Conservation (phyloP, 1,284 basidiomycete genomes). For the Pascua guehoae region DNA sequence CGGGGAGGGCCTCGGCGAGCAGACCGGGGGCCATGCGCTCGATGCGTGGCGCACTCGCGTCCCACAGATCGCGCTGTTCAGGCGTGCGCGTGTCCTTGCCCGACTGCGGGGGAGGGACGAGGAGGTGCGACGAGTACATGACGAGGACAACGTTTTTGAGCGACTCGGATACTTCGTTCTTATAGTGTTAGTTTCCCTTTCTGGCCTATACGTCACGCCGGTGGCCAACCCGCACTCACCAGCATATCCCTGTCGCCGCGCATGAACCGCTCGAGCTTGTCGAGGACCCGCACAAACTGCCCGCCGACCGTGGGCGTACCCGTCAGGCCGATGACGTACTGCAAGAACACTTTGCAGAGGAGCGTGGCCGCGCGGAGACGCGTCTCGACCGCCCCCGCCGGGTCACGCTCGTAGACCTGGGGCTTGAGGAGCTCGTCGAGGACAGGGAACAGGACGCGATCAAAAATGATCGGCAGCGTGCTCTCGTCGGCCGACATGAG, state of each 20-base stretch:
- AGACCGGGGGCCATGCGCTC: constrained; percentile 87
- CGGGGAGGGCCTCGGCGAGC: constrained; percentile 55
- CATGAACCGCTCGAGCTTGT: constrained; percentile 85
- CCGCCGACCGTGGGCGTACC: constrained; percentile 59
- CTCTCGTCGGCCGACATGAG: constrained; percentile 58
- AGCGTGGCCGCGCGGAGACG: constrained; percentile 79
- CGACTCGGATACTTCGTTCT: constrained; percentile 94
- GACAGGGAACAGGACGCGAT: constrained; percentile 84
- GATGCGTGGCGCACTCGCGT: constrained; percentile 73
- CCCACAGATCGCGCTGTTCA: constrained; percentile 74
- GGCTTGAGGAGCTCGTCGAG: constrained; percentile 87
- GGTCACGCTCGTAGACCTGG: constrained; percentile 73
- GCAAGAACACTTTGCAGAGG: constrained; percentile 92
- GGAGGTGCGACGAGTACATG: constrained; percentile 82
- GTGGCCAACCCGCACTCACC: constrained; percentile 55
- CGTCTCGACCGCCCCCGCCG: constrained; percentile 83
- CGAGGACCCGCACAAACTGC: constrained; percentile 88
- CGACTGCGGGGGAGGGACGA: constrained; percentile 59
- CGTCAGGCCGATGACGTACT: constrained; percentile 75
- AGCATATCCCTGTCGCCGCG: constrained; percentile 79
- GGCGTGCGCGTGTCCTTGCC: constrained; percentile 57
- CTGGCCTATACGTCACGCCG: too few species aligned
- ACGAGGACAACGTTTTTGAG: constrained; percentile 95
- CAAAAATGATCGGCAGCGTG: constrained; percentile 79
- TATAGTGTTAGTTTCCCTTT: not conserved